Conservation (phyloP, 345 rosid genomes). For the Mallotus nudiflorus region DNA sequence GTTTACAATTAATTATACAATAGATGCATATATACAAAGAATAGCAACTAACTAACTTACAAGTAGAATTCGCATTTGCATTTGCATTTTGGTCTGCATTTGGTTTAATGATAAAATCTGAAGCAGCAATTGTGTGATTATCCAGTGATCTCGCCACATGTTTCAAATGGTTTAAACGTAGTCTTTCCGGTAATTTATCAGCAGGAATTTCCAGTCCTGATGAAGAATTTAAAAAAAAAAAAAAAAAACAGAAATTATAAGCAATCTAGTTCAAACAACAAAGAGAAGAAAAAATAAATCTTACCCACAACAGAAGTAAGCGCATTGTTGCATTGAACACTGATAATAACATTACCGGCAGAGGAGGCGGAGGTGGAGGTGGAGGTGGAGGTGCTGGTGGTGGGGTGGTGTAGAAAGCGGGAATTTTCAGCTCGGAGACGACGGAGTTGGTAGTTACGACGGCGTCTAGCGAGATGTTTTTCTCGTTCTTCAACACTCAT, state of each 20-base stretch:
- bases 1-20: not conserved
- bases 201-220: slow-evolving; percentile 62
- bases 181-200: slow-evolving; percentile 46
- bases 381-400: not conserved
- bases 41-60: slow-evolving; percentile 42
- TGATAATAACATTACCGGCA: not conserved
- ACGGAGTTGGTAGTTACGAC: slow-evolving; percentile 76
- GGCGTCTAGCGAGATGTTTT: slow-evolving; percentile 85
- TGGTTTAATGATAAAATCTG: slow-evolving; percentile 32
- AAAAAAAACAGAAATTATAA: too few relatives aligned
- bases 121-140: slow-evolving; percentile 22
- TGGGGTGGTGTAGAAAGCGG: slow-evolving; percentile 39
- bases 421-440: slow-evolving; percentile 62
- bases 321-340: slow-evolving; percentile 25
- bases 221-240: not conserved
- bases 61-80: slow-evolving; percentile 29
- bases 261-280: too few relatives aligned
- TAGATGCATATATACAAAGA: not conserved
- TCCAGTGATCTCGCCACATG: slow-evolving; percentile 70
- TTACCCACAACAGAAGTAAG: slow-evolving; percentile 43
- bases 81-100: not conserved
- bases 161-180: slow-evolving; percentile 69
- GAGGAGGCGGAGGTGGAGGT: not conserved
- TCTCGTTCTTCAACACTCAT: slow-evolving; percentile 91
- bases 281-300: slow-evolving; percentile 15